Base-by-base conservation (phyloP, 2,329 filamentous ascomycete species). In the Phialophora expanda region DNA sequence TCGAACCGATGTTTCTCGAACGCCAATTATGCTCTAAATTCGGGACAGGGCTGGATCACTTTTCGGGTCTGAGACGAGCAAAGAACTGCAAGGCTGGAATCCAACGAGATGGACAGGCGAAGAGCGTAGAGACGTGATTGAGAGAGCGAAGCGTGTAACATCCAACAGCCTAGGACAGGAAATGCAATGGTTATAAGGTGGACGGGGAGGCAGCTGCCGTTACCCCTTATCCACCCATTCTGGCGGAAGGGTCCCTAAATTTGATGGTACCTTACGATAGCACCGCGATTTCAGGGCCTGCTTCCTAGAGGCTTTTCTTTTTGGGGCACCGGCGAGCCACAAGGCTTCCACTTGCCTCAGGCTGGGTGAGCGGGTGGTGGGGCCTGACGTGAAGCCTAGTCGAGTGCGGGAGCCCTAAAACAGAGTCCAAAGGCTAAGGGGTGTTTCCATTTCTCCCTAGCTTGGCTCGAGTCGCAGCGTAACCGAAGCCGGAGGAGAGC, bases 281-380 rank as follows among this genome's bases (percentile, higher is more conserved):
- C 58, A 66, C 58, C 44, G 64, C 57, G 66, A 64, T 66, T 62
- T 17, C 57, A 58, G 57, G 61, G 58, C 58, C 32, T 54, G 62
- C 58, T 62, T 28, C 51, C 58, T 62, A 53, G 17, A 46, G 59
- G 65, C 58, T 65, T 66, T 61, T 67, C 61, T 62, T 65, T 54
- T 65, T 66, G 59, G 64, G 57, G 61, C 54, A 34, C 58, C 54
- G 54, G 61, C 41, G 57, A 64, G 64, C 67, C 62, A 66, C 67
- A 67, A 69, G 64, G 67, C 67, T 66, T 64, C 63, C 50, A 41
- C 28, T 41, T 61, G 58, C 58, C 46, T 48, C 56, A 32, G 41
- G 28, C 57, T 51, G 57, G 46, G 50, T 54, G 46, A 44, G 41
- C 67, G 67, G 67, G 56, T 67, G 62, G 67, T 69, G 67, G 67